Evolutionary conservation across 441 rosid genomes (phyloP).

Genomic region (Adansonia grandidieri): DNA sequence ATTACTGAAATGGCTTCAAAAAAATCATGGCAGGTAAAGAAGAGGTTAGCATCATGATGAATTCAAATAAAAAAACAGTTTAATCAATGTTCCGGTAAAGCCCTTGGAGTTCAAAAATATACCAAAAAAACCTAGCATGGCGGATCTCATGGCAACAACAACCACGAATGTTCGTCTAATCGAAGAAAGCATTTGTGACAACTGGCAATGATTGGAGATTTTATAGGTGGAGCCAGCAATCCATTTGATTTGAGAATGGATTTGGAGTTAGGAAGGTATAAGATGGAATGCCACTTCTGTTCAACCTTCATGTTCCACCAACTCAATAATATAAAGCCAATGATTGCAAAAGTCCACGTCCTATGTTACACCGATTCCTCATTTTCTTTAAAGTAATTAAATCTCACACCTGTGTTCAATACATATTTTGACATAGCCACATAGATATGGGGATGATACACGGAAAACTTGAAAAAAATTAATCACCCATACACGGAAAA

Average conservation of each 20-base stretch:
- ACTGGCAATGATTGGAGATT: neutral
- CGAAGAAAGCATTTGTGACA: neutral
- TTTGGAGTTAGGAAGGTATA: neutral
- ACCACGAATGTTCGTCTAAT: neutral
- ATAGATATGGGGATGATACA: no score
- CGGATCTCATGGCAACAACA: neutral
- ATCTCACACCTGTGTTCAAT: no score
- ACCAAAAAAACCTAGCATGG: neutral
- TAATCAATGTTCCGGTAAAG: no score
- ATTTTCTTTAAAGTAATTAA: neutral
- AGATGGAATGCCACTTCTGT: constrained; percentile 2
- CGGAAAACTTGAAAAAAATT: no score
- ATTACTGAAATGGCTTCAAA: no score
- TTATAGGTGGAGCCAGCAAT: neutral
- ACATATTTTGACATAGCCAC: no score
- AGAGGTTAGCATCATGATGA: no score
- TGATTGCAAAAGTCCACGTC: constrained; percentile 5
- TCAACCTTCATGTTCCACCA: constrained; percentile 8
- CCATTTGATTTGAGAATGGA: neutral
- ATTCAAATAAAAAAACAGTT: no score
- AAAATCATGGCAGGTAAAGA: no score
- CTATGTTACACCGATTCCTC: neutral
- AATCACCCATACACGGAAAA: no score
- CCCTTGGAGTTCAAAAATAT: neutral
- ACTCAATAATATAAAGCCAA: neutral